Evolutionary conservation across 164 flowering plant species (phyloP), one percentile per base, ranked within the genome.

Genomic region (Aristolochia contorta): DNA sequence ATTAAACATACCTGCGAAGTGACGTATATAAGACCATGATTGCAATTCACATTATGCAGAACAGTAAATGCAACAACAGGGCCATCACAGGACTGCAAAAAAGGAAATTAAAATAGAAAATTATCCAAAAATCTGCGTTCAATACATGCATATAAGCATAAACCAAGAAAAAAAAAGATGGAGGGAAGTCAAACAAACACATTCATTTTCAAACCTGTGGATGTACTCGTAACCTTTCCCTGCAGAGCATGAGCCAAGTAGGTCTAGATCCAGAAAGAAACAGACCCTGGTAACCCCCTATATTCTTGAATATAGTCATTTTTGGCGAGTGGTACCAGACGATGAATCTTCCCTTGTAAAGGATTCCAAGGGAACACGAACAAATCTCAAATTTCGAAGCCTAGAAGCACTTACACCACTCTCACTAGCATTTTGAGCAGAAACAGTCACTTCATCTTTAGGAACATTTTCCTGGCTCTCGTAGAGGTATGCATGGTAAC

Each of bases 41-140:
- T 94, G 71, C 99, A 94, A 66, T 94, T 88, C 53, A 94, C 91
- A 74, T 88, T 94, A 80, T 94, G 99, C 65, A 94, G 95, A 65
- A 94, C 96, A 12, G 99, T 80, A 69, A 94, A 91, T 46, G 99
- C 93, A 27, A 76, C 87, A 65, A 94, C 82, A 47, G 96, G 77
- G 57, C 99, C 99, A 77, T 94, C 99, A 74, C 97, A 91, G 23
- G 84, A 72, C 99, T 93, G 87, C 72, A 63, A 66, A 33, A 25
- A 65, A 45, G 47, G 59, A 32, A 8, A 30, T 33, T 22, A 13
- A 52, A 55, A 30, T 24, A 12, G 16, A 48, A n/a, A 43, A 61
- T 18, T 19, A 45, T 57, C 9, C 2, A 27, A 27, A 27, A 2
- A 37, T 37, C 16, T 37, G 43, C 30, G 15, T 14, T 53, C 30